Base-by-base conservation (phyloP, 2,329 filamentous ascomycete species). In the Penicillium sumatraense region DNA sequence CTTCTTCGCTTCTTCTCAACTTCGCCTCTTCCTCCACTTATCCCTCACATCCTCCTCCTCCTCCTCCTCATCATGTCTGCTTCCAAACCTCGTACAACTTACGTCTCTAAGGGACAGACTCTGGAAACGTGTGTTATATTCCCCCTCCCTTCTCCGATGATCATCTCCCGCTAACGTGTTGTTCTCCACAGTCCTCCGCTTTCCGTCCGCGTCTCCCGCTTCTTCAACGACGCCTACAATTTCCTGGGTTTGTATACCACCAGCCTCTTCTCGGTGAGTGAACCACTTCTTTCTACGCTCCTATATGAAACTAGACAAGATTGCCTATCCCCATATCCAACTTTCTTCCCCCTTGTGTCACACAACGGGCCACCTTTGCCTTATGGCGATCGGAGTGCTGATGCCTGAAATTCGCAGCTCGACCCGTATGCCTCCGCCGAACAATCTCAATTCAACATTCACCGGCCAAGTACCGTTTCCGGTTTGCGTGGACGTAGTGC, bases 241-340 rank as follows among this genome's bases (percentile, higher is more conserved):
- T 80, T 81, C 60, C 40, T 82, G 5, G 80, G 79, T 5, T 68
- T 82, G 21, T 82, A 82, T 55, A 61, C 81, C 24, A 76, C 78
- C 38, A 78, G 75, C 38, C 68, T 82, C 9, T 79, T 81, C 57
- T 75, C 78, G 49, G 78, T 80, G 73, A 27, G 74, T 16, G 1
- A 8, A 36, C 29, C 6, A 5, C 29, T 31, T 31, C 29, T 14
- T 31, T 36, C 18, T 23, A 27, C 14, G 24, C 8, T 3, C 5
- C 36, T 14, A 3, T 29, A 24, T 41, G 13, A 48, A n/a, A 36
- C 16, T n/a, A n/a, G n/a, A n/a, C n/a, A n/a, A n/a, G n/a, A n/a
- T n/a, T n/a, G n/a, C n/a, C n/a, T n/a, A n/a, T n/a, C n/a, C n/a
- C 36, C n/a, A 3, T 29, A 24, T 41, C 14, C 49, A n/a, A 36